Evolutionary conservation across 163 green algal species (phyloP), one percentile per base, ranked within the genome.

Genomic region (Scenedesmus sp.): DNA sequence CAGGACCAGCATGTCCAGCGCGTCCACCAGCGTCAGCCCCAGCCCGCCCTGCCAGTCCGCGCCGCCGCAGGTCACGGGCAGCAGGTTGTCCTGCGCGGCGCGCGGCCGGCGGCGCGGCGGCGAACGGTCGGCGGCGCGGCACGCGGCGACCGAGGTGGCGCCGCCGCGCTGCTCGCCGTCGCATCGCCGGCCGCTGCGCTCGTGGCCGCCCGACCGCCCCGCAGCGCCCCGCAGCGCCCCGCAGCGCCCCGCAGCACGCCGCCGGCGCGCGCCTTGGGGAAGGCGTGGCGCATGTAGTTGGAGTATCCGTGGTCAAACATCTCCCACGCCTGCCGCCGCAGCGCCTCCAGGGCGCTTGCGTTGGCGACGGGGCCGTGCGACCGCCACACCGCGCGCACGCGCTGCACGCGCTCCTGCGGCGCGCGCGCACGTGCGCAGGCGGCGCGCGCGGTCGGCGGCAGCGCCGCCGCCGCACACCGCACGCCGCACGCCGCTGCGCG

Each of bases 41-140:
- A 97, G 84, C 44, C 91, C 91, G 17, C 93, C 93, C 72, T 97
- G 92, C 60, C 88, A 94, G 83, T 98, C 80, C 29, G 76, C 67
- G 4, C 93, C 93, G 2, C 60, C 47, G 82, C 94, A 97, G 75
- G 75, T 93, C 9, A 96, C 79, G 11, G 93, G 92, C n/a, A 89
- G 81, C 57, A 97, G 77, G 63, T 97, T 92, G 82, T 96, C 93
- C 76, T 90, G 82, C 10, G 76, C 26, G n/a, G n/a, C n/a, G n/a
- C n/a, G n/a, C n/a, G n/a, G n/a, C n/a, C n/a, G n/a, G n/a, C n/a
- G n/a, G n/a, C n/a, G n/a, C n/a, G n/a, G n/a, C n/a, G n/a, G n/a
- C n/a, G n/a, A n/a, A n/a, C n/a, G n/a, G n/a, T n/a, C n/a, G n/a
- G n/a, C n/a, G n/a, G n/a, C n/a, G n/a, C n/a, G n/a, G n/a, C n/a